phyloP scores from a whole-genome alignment of 805 yeast genomes.

The Sungouiella blattae region DNA sequence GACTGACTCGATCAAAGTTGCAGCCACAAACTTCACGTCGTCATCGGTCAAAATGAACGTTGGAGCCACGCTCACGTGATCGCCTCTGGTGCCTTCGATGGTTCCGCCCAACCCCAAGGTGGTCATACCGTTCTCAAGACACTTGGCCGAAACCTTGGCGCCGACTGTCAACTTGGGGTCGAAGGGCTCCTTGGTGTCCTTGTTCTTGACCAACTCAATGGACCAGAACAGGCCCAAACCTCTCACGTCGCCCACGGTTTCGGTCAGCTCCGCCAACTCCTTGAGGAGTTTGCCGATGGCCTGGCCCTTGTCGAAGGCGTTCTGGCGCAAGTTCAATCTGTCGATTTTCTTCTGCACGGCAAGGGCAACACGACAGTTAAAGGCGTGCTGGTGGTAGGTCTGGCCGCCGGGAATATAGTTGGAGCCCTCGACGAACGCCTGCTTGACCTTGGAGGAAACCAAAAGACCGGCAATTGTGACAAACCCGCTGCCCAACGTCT shows the following conservation, averaged over 20 bases:
- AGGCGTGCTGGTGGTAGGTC: constrained; percentile 16
- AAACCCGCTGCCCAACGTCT: constrained; percentile 14
- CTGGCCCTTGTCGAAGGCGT: constrained; percentile 11
- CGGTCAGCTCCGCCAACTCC: constrained; percentile 6
- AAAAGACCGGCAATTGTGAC: constrained; percentile 16
- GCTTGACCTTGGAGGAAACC: constrained; percentile 14
- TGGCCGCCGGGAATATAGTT: constrained; percentile 13
- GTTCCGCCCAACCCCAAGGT: constrained; percentile 48
- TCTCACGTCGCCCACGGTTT: constrained; percentile 53
- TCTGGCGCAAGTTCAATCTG: constrained; percentile 11
- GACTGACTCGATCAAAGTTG: constrained; percentile 37
- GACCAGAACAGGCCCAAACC: constrained; percentile 63
- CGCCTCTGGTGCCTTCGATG: constrained; percentile 38
- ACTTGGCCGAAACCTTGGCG: constrained; percentile 28
- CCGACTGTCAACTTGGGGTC: constrained; percentile 35
- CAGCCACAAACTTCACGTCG: constrained; percentile 40
- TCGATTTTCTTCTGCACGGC: constrained; percentile 15
- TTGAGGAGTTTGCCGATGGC: constrained; percentile 6
- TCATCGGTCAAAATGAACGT: constrained; percentile 40
- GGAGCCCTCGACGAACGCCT: constrained; percentile 11
- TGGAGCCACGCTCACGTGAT: constrained; percentile 48
- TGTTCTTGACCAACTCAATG: constrained; percentile 54
- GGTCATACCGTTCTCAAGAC: constrained; percentile 44
- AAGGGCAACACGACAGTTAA: constrained; percentile 15
- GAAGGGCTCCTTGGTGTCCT: constrained; percentile 48